Base-by-base conservation (phyloP, 345 rosid species). In the Conringia planisiliqua region DNA sequence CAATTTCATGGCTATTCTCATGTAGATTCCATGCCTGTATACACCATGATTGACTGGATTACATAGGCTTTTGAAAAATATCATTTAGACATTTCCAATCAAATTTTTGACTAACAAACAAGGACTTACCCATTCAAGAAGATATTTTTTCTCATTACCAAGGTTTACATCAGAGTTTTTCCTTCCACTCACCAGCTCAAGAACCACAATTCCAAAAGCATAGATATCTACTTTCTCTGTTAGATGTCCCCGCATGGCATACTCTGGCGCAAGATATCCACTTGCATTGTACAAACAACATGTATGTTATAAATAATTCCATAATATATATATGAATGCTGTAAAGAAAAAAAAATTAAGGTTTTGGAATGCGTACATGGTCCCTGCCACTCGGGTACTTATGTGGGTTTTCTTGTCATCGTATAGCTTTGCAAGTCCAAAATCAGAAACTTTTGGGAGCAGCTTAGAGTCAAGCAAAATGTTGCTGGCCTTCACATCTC, bases 191-290 rank as follows among this genome's bases (percentile, higher is more conserved):
- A 83, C 62, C 22, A 83, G 42, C 24, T 22, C 24, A 22, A 22
- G 24, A 22, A 2, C 24, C 24, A 22, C 24, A 22, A 22, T 22
- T 1, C 24, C 24, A 22, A 22, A 22, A 17, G 83, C 90, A 66
- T 78, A 86, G 43, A 86, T 89, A 44, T 85, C 87, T 2, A 79
- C 81, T 70, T 88, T 85, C 69, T 88, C 93, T 3, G 85, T 82
- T 3, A 85, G 84, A 62, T 83, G 89, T 38, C 90, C 86, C 16
- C 82, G 85, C 90, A 88, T 86, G 2, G 89, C 93, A 72, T 86
- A 86, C 79, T 85, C 89, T 2, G 90, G 93, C 12, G 93, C 85
- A 43, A 88, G 86, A 60, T 85, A 88, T 4, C 90, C 93, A 65
- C 82, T 22, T 79, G 62, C 66, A 70, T 56, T 36, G 13, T 43